Evolutionary conservation across 148 eudicot species (phyloP), one percentile per base, ranked within the genome.

Genomic region (Chenopodium formosanum): DNA sequence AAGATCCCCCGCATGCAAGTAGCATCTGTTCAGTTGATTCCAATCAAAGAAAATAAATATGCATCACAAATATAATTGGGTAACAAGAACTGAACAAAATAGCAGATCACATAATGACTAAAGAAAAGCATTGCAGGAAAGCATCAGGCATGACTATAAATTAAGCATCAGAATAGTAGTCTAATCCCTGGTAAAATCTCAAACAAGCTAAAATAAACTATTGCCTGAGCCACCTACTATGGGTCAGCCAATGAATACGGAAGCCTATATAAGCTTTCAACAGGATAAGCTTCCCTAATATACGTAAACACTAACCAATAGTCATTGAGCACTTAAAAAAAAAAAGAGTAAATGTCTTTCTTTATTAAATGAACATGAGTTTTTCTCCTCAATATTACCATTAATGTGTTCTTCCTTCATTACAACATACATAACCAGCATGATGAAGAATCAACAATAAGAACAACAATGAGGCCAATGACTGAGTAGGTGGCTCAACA

Each of bases 1-100:
- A 76, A 94, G 65, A 79, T 90, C 85, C 71, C 97, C 93, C 67
- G 91, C 80, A 78, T 86, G 89, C 80, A 95, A 85, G 90, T 89
- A 92, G 87, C 98, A 93, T 90, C 99, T 95, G 88, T 76, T 79
- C 76, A 80, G 78, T 31, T 79, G 68, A 63, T 17, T 65, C 44
- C 34, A 81, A 78, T 17, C 50, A 76, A 74, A 37, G 5, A 78
- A 70, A 73, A 0, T 37, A 48, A 47, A 78, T 47, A 65, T 10
- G 60, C 73, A 68, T 29, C 23, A 31, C 67, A 52, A 11, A 46
- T 23, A 11, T 22, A 34, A 10, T 44, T 62, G 29, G 80, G 12
- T 0, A 23, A 46, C 4, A 78, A 65, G n/a, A 37, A 48, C 27
- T 40, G 8, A 27, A 29, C 2, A 29, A 25, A 29, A 27, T 29